Evolutionary conservation across 768 basidiomycete genomes (phyloP), one percentile per base, ranked within the genome.

Genomic region (Tephrocybe sp.): DNA sequence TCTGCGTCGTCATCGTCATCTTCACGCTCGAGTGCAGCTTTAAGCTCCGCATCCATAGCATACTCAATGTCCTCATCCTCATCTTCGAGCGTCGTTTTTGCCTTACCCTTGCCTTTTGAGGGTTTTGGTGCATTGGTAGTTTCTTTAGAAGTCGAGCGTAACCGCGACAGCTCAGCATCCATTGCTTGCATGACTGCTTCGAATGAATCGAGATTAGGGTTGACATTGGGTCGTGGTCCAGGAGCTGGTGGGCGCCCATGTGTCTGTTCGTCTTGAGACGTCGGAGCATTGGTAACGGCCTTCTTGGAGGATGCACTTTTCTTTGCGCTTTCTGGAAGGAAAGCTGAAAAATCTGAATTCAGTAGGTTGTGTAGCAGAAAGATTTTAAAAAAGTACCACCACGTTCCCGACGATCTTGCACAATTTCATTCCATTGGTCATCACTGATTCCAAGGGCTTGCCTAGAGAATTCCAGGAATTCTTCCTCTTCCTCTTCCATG

Each of bases 121-220:
- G 59, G 46, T 39, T 33, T 30, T 49, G 56, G 39, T 36, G 48
- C 42, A 42, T 41, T 40, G 12, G 54, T 55, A 36, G 45, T 26
- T 59, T 66, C 57, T 35, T 49, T 60, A 38, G 71, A 62, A 38
- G 34, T 55, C 32, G 71, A 61, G 23, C 71, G 75, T 39, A 70
- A 65, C 13, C 74, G 79, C 16, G 73, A 74, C 26, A 99, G 74
- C 59, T 97, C 90, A 14, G 73, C 79, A 59, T 99, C 97, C 86
- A 98, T 91, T 2, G 93, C 93, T 62, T 82, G 80, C 97, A 98
- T 98, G 30, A 98, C 91, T 1, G 88, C 82, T 63, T 99, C 97
- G 56, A 99, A 98, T 0, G 93, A 94, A 65, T 95, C 81, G 17
- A 98, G 75, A 41, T 85, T 82, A 3, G 84, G 80, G 65, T 93